Conservation (phyloP, 2,329 filamentous ascomycete species). For the Sporothrix pallida region DNA sequence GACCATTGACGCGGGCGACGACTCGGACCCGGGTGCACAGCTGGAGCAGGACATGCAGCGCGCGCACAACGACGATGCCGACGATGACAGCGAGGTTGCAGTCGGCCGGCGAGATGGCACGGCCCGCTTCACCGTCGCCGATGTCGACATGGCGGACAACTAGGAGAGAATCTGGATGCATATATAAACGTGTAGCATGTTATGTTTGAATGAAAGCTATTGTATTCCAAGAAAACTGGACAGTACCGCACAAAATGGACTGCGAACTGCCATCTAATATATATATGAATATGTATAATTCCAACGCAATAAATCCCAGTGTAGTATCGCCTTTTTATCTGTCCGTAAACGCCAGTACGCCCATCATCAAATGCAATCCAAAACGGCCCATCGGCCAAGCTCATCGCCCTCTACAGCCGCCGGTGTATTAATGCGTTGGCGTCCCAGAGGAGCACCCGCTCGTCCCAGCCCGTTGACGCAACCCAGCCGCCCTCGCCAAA, state of each 20-base stretch:
- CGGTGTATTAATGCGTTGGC: conserved; percentile 60
- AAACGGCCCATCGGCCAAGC: background rate
- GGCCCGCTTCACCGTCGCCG: background rate
- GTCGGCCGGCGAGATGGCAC: background rate
- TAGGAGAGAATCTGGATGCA: background rate
- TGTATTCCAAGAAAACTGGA: background rate
- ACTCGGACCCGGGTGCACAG: conserved; percentile 36
- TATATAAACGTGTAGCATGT: background rate
- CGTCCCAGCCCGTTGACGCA: conserved; percentile 93
- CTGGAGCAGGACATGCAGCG: conserved; percentile 38
- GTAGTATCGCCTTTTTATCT: conserved; percentile 6
- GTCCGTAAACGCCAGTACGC: conserved; percentile 14
- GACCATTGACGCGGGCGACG: background rate
- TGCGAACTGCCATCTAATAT: too few relatives aligned
- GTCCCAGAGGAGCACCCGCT: conserved; percentile 90
- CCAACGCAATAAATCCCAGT: background rate
- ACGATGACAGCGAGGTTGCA: background rate
- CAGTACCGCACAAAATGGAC: background rate
- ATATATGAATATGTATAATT: too few relatives aligned
- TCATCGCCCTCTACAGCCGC: conserved; percentile 5
- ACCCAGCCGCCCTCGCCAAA: conserved; percentile 97
- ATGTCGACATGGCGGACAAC: conserved; percentile 34
- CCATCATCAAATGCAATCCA: background rate
- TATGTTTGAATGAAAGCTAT: background rate
- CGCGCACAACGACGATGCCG: conserved; percentile 20